Conservation (phyloP, 2,329 filamentous ascomycete species). For the Pseudogymnoascus sp. region DNA sequence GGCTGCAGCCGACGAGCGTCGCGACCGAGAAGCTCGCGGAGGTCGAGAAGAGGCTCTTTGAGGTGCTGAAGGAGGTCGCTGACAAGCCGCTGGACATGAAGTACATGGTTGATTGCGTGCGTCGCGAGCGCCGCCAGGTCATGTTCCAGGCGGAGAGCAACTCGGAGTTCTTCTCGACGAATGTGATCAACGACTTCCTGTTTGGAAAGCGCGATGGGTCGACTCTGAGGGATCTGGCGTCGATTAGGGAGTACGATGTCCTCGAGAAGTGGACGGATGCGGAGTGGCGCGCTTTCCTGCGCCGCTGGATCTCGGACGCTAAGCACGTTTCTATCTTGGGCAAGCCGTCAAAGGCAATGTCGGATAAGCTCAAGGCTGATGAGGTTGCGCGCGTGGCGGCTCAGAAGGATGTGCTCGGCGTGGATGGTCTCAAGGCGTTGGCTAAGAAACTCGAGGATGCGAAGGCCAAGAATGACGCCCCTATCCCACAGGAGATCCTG, state of each 20-base stretch:
- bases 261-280: constrained; percentile 73
- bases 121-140: constrained; percentile 69
- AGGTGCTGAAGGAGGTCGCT: constrained; percentile 73
- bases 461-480: constrained; percentile 78
- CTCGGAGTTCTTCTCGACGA: constrained; percentile 70
- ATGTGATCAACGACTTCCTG: constrained; percentile 85
- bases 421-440: constrained; percentile 70
- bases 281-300: constrained; percentile 76
- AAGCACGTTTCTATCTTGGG: constrained; percentile 83
- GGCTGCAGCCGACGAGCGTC: constrained; percentile 78
- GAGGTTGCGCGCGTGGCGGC: constrained; percentile 72
- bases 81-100: constrained; percentile 77
- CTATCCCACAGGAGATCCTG: constrained; percentile 75
- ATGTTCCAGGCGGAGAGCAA: constrained; percentile 78
- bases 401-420: constrained; percentile 69
- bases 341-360: constrained; percentile 71
- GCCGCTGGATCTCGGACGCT: constrained; percentile 76
- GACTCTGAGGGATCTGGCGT: constrained; percentile 53
- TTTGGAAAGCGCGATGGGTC: constrained; percentile 82
- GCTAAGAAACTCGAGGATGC: constrained; percentile 70
- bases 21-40: constrained; percentile 75
- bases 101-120: constrained; percentile 83
- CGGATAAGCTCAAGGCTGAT: constrained; percentile 70
- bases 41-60: constrained; percentile 78
- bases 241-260: constrained; percentile 52